Evolutionary conservation across 352 stramenopile species (phyloP), one percentile per base, ranked within the genome.

Genomic region (Peronospora farinosa): DNA sequence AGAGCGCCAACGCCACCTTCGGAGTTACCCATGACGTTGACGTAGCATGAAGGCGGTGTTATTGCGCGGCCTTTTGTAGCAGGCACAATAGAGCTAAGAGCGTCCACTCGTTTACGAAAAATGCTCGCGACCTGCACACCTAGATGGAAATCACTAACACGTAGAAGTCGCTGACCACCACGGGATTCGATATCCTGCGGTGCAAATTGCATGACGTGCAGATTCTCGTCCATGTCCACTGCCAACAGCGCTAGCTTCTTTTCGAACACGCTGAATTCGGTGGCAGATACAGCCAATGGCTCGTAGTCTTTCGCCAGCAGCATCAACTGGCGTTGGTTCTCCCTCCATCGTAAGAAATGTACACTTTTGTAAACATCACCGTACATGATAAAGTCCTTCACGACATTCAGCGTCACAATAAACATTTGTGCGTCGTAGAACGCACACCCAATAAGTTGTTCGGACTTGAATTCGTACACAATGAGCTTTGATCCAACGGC

Each of bases 371-470:
- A 94, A 11, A 95, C 66, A 49, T 95, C 85, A 6, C 74, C 83
- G 41, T 94, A 92, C 67, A 92, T 67, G 52, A 95, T 66, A 27
- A 87, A 95, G 47, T 93, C 83, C 43, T 87, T 88, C 7, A 94
- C 71, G 30, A 92, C 79, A 47, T 57, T 88, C 23, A 87, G 59
- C 25, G 73, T 91, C 43, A 91, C 79, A 47, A 94, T 94, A 51
- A 81, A 94, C 60, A 90, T 88, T 47, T 94, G 83, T 13, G 81
- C 81, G 39, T 94, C 83, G 54, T 92, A 94, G 53, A 94, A 94
- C 0, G 83, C 81, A 43, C 83, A 94, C 0, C 78, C 81, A 43
- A 92, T 77, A 37, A 92, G 63, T 59, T 94, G 80, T 49, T 90
- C 81, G 17, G 78, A 88, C 65, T 94, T 94, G 72, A 89, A 89